Evolutionary conservation across 805 yeast species (phyloP).

Genomic region (Candida saitoana): DNA sequence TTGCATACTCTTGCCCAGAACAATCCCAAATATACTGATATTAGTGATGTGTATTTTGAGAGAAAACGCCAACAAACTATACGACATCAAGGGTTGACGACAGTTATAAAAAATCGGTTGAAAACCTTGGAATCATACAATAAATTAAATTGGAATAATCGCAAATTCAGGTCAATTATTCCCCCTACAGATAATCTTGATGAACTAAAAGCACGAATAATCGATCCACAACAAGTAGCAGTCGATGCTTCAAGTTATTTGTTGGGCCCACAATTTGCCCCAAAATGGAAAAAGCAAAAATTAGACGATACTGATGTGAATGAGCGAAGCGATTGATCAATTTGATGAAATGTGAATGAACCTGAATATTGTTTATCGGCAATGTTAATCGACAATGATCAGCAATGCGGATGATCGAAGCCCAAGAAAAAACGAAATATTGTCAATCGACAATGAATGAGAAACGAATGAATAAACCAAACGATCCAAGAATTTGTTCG

Average conservation of each 20-base stretch:
- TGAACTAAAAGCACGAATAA: background rate
- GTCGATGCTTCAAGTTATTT: background rate
- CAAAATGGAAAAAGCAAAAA: background rate
- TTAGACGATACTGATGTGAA: background rate
- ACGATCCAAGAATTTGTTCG: no score
- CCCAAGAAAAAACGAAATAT: no score
- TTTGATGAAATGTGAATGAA: no score
- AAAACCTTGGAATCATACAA: no score
- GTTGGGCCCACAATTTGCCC: background rate
- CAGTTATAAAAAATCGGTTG: background rate
- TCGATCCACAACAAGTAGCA: background rate
- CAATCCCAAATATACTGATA: background rate
- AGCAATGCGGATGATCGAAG: no score
- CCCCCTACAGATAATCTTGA: background rate
- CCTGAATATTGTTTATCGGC: no score
- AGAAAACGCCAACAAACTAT: background rate
- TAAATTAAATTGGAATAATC: background rate
- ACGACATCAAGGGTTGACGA: background rate
- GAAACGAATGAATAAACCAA: no score
- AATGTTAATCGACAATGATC: no score
- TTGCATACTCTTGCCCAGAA: slow-evolving; percentile 3
- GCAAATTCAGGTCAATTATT: background rate
- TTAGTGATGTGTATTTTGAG: background rate
- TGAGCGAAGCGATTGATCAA: background rate
- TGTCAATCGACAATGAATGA: no score